These are phyloP conservation scores for Triangularia verruculosa DNA, from an alignment of 2,329 filamentous ascomycete genomes.

Conservation along the genomic window DNA sequence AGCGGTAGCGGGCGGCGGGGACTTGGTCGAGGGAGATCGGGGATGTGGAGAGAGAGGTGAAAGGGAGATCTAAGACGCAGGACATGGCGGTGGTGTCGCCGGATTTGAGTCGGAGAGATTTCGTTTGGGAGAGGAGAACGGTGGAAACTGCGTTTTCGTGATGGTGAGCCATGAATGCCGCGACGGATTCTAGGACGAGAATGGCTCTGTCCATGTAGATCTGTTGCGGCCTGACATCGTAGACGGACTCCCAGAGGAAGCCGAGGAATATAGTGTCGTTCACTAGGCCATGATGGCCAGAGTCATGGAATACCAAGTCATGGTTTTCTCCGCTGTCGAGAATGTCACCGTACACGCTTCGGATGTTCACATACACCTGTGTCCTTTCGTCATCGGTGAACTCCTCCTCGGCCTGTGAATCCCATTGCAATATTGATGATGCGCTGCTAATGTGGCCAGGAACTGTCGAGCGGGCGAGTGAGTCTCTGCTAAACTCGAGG, in stretches of 20 bases:
- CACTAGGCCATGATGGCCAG: background rate
- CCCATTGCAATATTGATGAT: background rate
- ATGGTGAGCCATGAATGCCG: background rate
- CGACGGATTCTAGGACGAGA: background rate
- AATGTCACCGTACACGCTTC: background rate
- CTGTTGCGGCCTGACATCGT: background rate
- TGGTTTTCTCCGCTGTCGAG: background rate
- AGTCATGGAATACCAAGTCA: background rate
- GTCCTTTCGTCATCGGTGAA: background rate
- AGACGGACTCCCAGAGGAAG: background rate
- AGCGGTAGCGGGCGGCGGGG: conserved; percentile 1
- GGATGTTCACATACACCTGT: background rate
- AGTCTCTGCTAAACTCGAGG: background rate
- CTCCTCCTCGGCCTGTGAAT: background rate
- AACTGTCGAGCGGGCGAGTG: background rate
- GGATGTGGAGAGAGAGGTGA: background rate
- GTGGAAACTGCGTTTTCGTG: background rate
- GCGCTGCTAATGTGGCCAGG: background rate
- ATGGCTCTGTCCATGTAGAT: background rate
- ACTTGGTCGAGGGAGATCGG: background rate
- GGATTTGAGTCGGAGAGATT: background rate
- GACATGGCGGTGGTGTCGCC: background rate
- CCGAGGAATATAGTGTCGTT: background rate
- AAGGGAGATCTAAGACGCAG: background rate
- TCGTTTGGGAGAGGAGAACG: background rate